These are phyloP conservation scores for Scopulariopsis brevicaulis DNA, from an alignment of 2,329 filamentous ascomycete genomes.

Conservation along the genomic window DNA sequence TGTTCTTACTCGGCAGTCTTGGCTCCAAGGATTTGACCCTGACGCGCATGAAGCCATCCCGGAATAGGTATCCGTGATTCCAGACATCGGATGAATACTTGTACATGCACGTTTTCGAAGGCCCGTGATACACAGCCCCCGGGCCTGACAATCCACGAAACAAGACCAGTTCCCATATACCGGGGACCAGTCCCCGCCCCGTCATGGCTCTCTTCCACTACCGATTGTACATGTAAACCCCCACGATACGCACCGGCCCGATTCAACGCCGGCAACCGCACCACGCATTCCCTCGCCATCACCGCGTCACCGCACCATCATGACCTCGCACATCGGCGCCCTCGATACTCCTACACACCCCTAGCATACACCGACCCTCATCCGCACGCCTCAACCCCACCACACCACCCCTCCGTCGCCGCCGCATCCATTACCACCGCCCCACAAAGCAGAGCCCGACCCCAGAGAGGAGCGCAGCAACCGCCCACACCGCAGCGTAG, in stretches of 20 bases:
- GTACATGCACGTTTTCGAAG: background rate
- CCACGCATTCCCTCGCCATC: no score
- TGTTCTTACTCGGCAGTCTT: background rate
- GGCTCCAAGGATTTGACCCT: background rate
- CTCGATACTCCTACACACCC: background rate
- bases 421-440: background rate
- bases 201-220: no score
- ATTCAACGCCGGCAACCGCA: background rate
- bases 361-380: background rate
- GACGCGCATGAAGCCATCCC: background rate
- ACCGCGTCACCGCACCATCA: no score
- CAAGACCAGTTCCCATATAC: background rate
- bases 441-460: conserved; percentile 38
- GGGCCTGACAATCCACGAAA: background rate
- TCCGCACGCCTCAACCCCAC: background rate
- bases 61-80: background rate
- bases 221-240: background rate
- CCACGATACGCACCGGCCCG: background rate
- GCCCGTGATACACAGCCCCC: background rate
- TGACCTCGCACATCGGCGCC: background rate
- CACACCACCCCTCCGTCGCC: background rate
- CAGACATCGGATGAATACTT: background rate
- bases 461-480: conserved; percentile 50
- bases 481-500: conserved; percentile 68
- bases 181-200: background rate